Evolutionary conservation across 148 eudicot species (phyloP), one percentile per base, ranked within the genome.

Genomic region (Heliosperma pusillum): DNA sequence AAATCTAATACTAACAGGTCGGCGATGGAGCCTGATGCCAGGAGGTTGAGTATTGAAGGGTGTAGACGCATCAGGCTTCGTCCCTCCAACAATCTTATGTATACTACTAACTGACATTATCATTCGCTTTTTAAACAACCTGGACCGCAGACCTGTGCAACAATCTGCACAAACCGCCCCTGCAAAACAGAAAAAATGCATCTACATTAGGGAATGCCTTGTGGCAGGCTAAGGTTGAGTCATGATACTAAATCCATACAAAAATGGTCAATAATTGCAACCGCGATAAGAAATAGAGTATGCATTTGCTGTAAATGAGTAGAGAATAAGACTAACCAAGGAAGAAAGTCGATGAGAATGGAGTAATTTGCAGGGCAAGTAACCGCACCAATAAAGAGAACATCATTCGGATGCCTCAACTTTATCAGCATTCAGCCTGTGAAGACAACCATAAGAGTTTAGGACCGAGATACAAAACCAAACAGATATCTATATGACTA

Each of bases 351-450:
- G 4, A 97, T 95, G 77, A 95, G 81, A 75, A 95, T 95, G 64
- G 98, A 95, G 75, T 92, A 90, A 84, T 95, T 85, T 62, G 99
- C 97, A 63, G 99, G 89, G 7, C 88, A 88, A 52, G 96, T 88
- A 73, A 95, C 99, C 55, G 99, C 99, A 78, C 97, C 99, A 97
- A 92, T 95, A 86, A 95, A 92, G 78, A 95, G 97, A 81, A 95
- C 99, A 25, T 92, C 92, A 86, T 95, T 95, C 56, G 99, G 99
- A 83, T 95, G 99, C 79, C 93, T 95, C 86, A 95, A 76, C 79
- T 97, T 90, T 85, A 89, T 82, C 99, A 95, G 90, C 78, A 95
- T 79, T 92, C 97, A 57, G 91, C 87, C 99, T 95, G 83, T 81
- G 83, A 70, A 75, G 71, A 67, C 76, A 87, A 76, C 71, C 69